These are phyloP conservation scores for Tricholoma matsutake DNA, from an alignment of 768 basidiomycete species.

Conservation along the genomic window DNA sequence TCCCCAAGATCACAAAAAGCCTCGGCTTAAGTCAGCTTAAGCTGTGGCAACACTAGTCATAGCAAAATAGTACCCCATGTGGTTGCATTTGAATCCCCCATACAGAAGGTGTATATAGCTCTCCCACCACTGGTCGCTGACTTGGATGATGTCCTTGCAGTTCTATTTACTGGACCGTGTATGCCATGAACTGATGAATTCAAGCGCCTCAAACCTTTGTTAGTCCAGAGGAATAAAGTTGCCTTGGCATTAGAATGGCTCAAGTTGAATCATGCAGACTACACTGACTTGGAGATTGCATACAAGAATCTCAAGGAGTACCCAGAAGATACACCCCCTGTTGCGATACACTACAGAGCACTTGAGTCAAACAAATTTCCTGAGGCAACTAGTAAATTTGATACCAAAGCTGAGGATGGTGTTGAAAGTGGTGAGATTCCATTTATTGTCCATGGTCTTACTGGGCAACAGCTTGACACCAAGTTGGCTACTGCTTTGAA, in stretches of 20 bases:
- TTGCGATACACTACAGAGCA: background rate
- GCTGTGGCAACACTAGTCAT: too few species aligned
- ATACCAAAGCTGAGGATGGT: background rate
- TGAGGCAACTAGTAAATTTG: background rate
- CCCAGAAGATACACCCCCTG: background rate
- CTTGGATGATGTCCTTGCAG: too few species aligned
- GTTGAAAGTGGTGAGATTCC: background rate
- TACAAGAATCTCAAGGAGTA: background rate
- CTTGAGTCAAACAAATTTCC: background rate
- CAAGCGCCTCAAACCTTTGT: too few species aligned
- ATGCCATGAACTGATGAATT: too few species aligned
- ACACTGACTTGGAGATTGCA: background rate
- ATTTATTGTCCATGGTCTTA: background rate
- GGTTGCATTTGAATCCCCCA: background rate
- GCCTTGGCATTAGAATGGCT: background rate
- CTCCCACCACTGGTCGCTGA: too few species aligned
- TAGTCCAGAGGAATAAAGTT: too few species aligned
- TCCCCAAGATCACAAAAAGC: too few species aligned
- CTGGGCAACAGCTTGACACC: background rate
- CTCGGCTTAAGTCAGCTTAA: too few species aligned
- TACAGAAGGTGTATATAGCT: too few species aligned
- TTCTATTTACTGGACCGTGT: too few species aligned
- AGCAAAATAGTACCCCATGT: background rate
- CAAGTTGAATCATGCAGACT: background rate
- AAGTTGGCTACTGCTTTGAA: background rate